Evolutionary conservation across 2,329 filamentous ascomycete genomes (phyloP).

Genomic region (Exophiala sp.): DNA sequence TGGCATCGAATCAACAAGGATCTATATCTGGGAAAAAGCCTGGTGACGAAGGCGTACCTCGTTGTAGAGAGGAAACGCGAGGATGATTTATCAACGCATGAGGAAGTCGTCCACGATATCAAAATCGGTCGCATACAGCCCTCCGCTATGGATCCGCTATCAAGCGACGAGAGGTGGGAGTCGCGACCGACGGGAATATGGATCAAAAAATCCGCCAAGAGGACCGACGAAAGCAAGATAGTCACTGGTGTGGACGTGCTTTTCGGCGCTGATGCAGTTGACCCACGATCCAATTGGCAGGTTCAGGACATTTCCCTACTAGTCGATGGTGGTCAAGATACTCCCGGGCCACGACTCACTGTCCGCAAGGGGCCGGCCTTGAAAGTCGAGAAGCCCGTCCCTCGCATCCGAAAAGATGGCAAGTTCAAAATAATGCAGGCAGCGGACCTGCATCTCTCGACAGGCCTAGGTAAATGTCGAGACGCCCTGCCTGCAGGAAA

Average conservation of each 20-base stretch:
- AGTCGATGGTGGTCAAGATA: slow-evolving; percentile 58
- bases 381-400: slow-evolving; percentile 65
- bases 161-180: slow-evolving; percentile 70
- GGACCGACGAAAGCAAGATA: slow-evolving; percentile 68
- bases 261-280: slow-evolving; percentile 86
- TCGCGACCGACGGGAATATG: slow-evolving; percentile 72
- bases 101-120: slow-evolving; percentile 77
- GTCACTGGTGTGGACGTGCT: slow-evolving; percentile 82
- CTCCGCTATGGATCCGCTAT: slow-evolving; percentile 51
- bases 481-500: slow-evolving; percentile 78
- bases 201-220: slow-evolving; percentile 71
- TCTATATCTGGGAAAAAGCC: slow-evolving; percentile 71
- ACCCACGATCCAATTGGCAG: slow-evolving; percentile 81
- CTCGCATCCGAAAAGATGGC: slow-evolving; percentile 79
- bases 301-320: slow-evolving; percentile 71
- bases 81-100: slow-evolving; percentile 70
- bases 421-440: slow-evolving; percentile 97
- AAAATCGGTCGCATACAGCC: slow-evolving; percentile 72
- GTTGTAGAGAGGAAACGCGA: slow-evolving; percentile 81
- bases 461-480: slow-evolving; percentile 78
- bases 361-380: slow-evolving; percentile 67
- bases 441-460: slow-evolving; percentile 90
- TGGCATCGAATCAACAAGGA: slow-evolving; percentile 92
- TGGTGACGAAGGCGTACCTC: slow-evolving; percentile 74
- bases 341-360: slow-evolving; percentile 70